Evolutionary conservation across 306 rosid genomes (phyloP).

Genomic region (Trifolium subterraneum): DNA sequence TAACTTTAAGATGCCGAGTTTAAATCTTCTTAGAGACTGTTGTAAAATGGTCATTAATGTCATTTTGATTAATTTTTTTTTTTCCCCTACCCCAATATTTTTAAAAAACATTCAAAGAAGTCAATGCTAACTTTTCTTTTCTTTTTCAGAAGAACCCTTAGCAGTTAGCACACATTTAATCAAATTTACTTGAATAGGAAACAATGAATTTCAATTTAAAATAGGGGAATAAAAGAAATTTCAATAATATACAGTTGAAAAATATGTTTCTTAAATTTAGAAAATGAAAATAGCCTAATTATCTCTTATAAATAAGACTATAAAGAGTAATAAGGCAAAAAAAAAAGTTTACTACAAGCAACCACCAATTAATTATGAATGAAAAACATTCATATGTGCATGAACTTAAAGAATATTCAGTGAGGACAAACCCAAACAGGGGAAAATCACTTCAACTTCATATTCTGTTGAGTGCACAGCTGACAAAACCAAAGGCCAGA

Average conservation of each 20-base stretch:
- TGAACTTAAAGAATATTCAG: slow-evolving; percentile 38
- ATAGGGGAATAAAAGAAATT: not conserved
- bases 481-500: not conserved
- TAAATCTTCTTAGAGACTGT: too few relatives aligned
- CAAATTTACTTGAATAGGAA: not conserved
- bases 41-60: too few relatives aligned
- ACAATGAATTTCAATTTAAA: not conserved
- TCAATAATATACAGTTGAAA: not conserved
- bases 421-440: slow-evolving; percentile 42
- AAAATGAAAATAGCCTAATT: too few relatives aligned
- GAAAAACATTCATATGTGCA: slow-evolving; percentile 39
- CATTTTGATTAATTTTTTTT: too few relatives aligned
- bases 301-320: too few relatives aligned
- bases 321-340: not conserved
- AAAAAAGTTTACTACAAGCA: slow-evolving; percentile 23
- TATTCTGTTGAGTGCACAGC: slow-evolving; percentile 19
- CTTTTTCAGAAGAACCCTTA: not conserved
- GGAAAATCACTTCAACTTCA: slow-evolving; percentile 35
- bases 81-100: too few relatives aligned
- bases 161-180: too few relatives aligned
- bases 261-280: not conserved
- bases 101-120: not conserved
- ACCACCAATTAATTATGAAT: slow-evolving; percentile 23
- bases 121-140: not conserved
- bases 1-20: too few relatives aligned